Conservation (phyloP, 768 basidiomycete genomes). For the Amanita jacksonii region DNA sequence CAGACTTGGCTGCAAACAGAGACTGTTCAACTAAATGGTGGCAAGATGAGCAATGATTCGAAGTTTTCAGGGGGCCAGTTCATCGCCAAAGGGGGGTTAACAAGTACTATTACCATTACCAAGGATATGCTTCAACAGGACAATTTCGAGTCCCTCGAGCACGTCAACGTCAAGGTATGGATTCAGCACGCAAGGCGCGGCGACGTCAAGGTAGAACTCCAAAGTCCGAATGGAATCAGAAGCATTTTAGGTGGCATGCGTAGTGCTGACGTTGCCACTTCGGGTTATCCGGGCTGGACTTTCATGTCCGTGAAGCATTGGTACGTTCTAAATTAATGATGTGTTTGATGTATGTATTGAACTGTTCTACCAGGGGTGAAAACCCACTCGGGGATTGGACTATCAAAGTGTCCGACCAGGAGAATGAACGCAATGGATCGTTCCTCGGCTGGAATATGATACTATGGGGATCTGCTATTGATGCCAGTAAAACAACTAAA, state of each 20-base stretch:
- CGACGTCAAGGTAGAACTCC: slow-evolving; percentile 86
- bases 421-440: slow-evolving; percentile 43
- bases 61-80: slow-evolving; percentile 53
- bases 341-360: no score
- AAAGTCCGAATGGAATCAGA: slow-evolving; percentile 76
- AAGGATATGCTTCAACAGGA: slow-evolving; percentile 52
- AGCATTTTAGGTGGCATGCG: slow-evolving; percentile 77
- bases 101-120: slow-evolving; percentile 56
- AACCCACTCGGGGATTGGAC: slow-evolving; percentile 87
- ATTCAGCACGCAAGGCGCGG: slow-evolving; percentile 82
- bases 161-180: slow-evolving; percentile 89
- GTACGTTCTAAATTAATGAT: slow-evolving; percentile 43
- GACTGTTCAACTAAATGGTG: slow-evolving; percentile 55
- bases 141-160: slow-evolving; percentile 87
- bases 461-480: slow-evolving; percentile 83
- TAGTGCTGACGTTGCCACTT: slow-evolving; percentile 46
- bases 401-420: slow-evolving; percentile 75
- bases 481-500: slow-evolving; percentile 52
- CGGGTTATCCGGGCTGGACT: slow-evolving; percentile 90
- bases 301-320: slow-evolving; percentile 99
- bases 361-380: slow-evolving; percentile 82
- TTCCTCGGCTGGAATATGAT: slow-evolving; percentile 91
- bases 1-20: slow-evolving; percentile 84
- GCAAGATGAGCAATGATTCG: slow-evolving; percentile 43
- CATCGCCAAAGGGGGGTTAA: slow-evolving; percentile 58